Evolutionary conservation across 495 filamentous ascomycete genomes (phyloP).

Genomic region (Bryoglossum gracile): DNA sequence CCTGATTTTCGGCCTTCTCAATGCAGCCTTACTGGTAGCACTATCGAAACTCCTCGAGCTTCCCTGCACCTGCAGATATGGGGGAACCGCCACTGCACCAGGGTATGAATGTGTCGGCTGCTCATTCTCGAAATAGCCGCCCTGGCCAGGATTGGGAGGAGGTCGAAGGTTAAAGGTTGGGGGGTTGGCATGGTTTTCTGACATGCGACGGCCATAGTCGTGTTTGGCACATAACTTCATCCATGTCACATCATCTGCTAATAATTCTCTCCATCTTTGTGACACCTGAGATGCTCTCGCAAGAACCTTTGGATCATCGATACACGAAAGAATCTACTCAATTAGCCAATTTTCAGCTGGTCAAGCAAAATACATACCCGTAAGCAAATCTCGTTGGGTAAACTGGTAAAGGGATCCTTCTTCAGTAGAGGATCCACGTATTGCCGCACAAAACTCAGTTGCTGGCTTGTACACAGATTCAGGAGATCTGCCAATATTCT

Average conservation of each 20-base stretch:
- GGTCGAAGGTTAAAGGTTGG: conserved; percentile 17
- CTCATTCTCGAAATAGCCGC: conserved; percentile 9
- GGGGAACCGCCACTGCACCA: not conserved
- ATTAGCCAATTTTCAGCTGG: conserved; percentile 4
- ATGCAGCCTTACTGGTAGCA: conserved; percentile 17
- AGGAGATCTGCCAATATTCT: conserved; percentile 73
- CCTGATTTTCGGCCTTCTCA: conserved; percentile 34
- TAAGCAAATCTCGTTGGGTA: conserved; percentile 89
- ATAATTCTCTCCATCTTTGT: conserved; percentile 79
- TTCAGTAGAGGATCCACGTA: conserved; percentile 88
- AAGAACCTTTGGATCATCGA: conserved; percentile 89
- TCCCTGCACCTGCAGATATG: conserved; percentile 1
- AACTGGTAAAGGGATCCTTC: conserved; percentile 85
- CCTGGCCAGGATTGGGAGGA: conserved; percentile 20
- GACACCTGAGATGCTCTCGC: conserved; percentile 92
- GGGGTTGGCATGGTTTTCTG: conserved; percentile 25
- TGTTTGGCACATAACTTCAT: conserved; percentile 93
- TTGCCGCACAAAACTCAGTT: conserved; percentile 89
- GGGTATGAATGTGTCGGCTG: conserved; percentile 1
- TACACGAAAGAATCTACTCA: conserved; percentile 74
- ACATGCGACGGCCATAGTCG: conserved; percentile 61
- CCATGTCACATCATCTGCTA: conserved; percentile 97
- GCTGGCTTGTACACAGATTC: conserved; percentile 86
- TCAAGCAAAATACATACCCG: conserved; percentile 44
- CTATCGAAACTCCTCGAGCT: conserved; percentile 35